These are phyloP conservation scores for Yamadazyma friedrichii DNA, from an alignment of 1,139 yeast genomes.

Conservation along the genomic window DNA sequence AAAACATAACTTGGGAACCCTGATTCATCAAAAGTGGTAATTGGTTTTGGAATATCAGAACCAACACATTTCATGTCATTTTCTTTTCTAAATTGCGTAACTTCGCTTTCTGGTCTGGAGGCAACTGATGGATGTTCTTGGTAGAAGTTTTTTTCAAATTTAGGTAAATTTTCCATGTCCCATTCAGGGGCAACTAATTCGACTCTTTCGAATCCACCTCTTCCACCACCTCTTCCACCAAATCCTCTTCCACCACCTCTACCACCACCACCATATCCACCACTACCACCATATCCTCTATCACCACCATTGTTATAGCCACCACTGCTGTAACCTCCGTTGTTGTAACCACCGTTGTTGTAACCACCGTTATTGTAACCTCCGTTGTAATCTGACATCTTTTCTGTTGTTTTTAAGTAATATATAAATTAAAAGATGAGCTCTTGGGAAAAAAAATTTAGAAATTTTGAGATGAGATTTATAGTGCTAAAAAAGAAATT, in stretches of 20 bases:
- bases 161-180: conserved; percentile 76
- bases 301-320: conserved; percentile 9
- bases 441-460: neutral
- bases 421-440: neutral
- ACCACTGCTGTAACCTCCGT: conserved; percentile 9
- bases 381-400: conserved; percentile 5
- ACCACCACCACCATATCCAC: conserved; percentile 11
- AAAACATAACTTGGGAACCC: conserved; percentile 95
- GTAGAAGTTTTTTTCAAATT: conserved; percentile 94
- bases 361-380: conserved; percentile 5
- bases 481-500: no score
- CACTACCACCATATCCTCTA: conserved; percentile 8
- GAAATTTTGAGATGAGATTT: neutral
- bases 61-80: conserved; percentile 87
- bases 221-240: conserved; percentile 20
- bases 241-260: conserved; percentile 10
- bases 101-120: conserved; percentile 70
- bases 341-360: conserved; percentile 6
- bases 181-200: conserved; percentile 70
- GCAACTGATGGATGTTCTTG: conserved; percentile 79
- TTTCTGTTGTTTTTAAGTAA: neutral
- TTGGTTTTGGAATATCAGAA: conserved; percentile 88
- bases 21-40: conserved; percentile 89
- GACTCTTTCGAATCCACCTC: conserved; percentile 46
- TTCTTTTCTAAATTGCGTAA: conserved; percentile 71